Evolutionary conservation across 2,329 filamentous ascomycete species (phyloP).

Genomic region (Monilinia aucupariae): DNA sequence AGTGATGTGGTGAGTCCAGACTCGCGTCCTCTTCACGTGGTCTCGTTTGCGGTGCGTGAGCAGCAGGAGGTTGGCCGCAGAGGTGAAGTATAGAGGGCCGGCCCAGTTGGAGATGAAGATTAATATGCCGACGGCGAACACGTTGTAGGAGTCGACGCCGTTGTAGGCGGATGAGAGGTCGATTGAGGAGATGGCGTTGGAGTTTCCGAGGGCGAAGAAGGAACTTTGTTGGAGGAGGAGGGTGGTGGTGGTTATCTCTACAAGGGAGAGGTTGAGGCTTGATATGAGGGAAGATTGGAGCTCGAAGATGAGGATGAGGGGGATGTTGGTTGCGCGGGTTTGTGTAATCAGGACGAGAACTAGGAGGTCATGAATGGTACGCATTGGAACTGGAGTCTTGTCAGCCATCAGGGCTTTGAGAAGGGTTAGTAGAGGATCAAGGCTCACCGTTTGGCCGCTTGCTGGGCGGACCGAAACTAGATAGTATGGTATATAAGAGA

Average conservation of each 20-base stretch:
- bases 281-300: conserved; percentile 52
- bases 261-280: conserved; percentile 43
- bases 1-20: conserved; percentile 47
- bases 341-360: conserved; percentile 81
- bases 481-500: conserved; percentile 39
- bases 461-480: conserved; percentile 36
- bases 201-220: conserved; percentile 87
- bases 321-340: conserved; percentile 77
- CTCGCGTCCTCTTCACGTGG: conserved; percentile 13
- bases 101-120: conserved; percentile 91
- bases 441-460: conserved; percentile 27
- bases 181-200: conserved; percentile 92
- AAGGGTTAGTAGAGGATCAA: background rate
- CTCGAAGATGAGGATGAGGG: conserved; percentile 73
- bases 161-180: conserved; percentile 95
- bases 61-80: conserved; percentile 56
- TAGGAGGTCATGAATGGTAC: conserved; percentile 62
- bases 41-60: conserved; percentile 34
- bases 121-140: conserved; percentile 72
- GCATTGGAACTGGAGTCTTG: conserved; percentile 27
- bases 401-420: background rate
- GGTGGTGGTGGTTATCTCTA: conserved; percentile 62
- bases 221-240: conserved; percentile 74
- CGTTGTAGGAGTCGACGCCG: conserved; percentile 74
- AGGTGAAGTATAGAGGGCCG: conserved; percentile 81